Conservation (phyloP, 2,329 filamentous ascomycete genomes). For the Alternaria conjuncta region DNA sequence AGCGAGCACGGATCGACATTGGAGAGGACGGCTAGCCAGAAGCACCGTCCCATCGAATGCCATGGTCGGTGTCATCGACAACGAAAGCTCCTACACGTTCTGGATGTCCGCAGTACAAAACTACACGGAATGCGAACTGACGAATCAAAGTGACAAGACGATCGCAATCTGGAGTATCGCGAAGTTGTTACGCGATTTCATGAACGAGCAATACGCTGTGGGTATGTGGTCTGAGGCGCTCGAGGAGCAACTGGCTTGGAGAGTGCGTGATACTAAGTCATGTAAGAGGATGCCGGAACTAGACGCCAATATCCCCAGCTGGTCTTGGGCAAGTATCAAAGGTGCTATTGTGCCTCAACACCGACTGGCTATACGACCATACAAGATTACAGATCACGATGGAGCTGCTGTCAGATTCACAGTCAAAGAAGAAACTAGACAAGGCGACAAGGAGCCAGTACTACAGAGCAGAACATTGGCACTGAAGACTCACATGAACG, state of each 20-base stretch:
- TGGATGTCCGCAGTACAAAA: constrained; percentile 26
- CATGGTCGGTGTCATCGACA: background rate
- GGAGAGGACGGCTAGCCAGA: background rate
- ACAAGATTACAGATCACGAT: background rate
- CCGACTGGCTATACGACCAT: background rate
- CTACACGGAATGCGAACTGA: constrained; percentile 31
- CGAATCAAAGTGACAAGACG: constrained; percentile 24
- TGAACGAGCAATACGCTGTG: constrained; percentile 26
- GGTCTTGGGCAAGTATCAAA: background rate
- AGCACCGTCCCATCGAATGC: background rate
- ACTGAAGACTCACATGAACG: rapidly evolving
- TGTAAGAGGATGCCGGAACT: background rate
- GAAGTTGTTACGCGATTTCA: constrained; percentile 30
- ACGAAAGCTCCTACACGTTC: constrained; percentile 7
- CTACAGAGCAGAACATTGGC: background rate
- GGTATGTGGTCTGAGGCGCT: constrained; percentile 29
- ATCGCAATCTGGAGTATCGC: constrained; percentile 33
- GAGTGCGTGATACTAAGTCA: background rate
- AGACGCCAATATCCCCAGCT: background rate
- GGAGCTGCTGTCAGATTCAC: rapidly evolving
- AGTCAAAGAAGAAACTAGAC: background rate
- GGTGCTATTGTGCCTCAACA: background rate
- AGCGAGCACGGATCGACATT: background rate
- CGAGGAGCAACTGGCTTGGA: constrained; percentile 36
- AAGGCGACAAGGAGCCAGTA: background rate